Evolutionary conservation across 352 stramenopile genomes (phyloP).

Genomic region (Phytophthora megakarya): DNA sequence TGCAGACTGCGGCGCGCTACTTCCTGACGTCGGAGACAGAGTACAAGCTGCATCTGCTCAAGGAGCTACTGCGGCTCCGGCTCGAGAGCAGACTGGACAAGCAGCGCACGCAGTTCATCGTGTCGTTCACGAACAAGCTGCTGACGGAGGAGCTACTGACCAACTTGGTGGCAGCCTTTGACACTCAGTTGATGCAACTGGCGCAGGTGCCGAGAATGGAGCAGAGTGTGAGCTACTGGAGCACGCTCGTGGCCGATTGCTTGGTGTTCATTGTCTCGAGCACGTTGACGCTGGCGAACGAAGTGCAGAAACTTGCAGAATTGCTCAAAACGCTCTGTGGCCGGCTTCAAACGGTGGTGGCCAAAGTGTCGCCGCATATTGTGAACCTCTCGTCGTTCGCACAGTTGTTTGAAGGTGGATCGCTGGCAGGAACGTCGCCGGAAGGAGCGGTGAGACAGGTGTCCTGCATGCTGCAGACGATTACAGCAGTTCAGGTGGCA

Average conservation of each 20-base stretch:
- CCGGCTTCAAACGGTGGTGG: conserved; percentile 59
- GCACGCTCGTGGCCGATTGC: conserved; percentile 72
- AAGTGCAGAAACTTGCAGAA: conserved; percentile 58
- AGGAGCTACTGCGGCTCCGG: conserved; percentile 72
- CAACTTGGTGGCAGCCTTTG: conserved; percentile 56
- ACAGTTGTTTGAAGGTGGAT: conserved; percentile 76
- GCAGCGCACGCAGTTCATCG: conserved; percentile 64
- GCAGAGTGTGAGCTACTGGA: conserved; percentile 78
- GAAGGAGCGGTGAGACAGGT: conserved; percentile 76
- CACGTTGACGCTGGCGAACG: conserved; percentile 48
- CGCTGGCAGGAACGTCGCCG: conserved; percentile 60
- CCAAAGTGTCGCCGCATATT: conserved; percentile 82
- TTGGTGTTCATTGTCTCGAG: conserved; percentile 69
- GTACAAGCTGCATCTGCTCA: conserved; percentile 75
- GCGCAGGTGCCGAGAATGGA: conserved; percentile 60
- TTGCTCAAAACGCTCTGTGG: conserved; percentile 62
- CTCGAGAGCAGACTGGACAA: conserved; percentile 63
- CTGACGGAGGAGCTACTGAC: conserved; percentile 50
- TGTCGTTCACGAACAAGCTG: conserved; percentile 74
- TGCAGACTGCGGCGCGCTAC: conserved; percentile 71
- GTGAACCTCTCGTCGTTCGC: conserved; percentile 79
- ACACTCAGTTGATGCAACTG: conserved; percentile 59
- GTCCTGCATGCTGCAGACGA: conserved; percentile 75
- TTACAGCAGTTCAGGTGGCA: conserved; percentile 73
- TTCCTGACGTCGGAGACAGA: conserved; percentile 79